phyloP scores from a whole-genome alignment of 2,329 filamentous ascomycete genomes.

The Aspergillaceae sp. region DNA sequence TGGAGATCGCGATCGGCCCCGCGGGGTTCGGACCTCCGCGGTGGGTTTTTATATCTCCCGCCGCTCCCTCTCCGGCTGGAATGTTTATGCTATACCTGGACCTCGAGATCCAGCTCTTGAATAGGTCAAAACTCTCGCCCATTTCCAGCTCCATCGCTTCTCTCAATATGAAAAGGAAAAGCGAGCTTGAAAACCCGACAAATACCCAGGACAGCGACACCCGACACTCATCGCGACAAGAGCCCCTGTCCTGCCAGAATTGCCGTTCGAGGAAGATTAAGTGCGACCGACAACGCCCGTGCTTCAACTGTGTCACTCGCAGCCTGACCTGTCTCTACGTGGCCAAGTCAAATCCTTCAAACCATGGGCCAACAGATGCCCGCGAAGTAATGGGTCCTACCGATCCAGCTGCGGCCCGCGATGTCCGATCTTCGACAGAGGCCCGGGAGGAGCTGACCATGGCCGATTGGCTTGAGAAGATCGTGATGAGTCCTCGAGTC shows the following conservation, averaged over 20 bases:
- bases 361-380: too few species aligned
- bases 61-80: too few species aligned
- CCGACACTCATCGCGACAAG: slow-evolving; percentile 18
- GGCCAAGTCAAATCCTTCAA: neutral
- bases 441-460: slow-evolving; percentile 6
- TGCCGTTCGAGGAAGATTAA: slow-evolving; percentile 42
- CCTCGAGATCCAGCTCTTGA: too few species aligned
- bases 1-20: too few species aligned
- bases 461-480: slow-evolving; percentile 21
- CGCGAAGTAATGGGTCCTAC: too few species aligned
- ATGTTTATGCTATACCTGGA: too few species aligned
- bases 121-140: too few species aligned
- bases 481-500: slow-evolving; percentile 22
- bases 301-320: slow-evolving; percentile 38
- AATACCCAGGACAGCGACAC: slow-evolving; percentile 4
- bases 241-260: slow-evolving; percentile 33
- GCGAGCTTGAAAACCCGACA: neutral
- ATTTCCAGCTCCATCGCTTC: too few species aligned
- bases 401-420: too few species aligned
- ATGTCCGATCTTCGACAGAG: neutral
- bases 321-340: slow-evolving; percentile 20
- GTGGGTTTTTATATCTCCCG: too few species aligned
- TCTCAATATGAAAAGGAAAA: slow-evolving; percentile 18
- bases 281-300: slow-evolving; percentile 46
- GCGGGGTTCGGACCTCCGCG: too few species aligned